Evolutionary conservation across 176 grass and related monocot genomes (phyloP).

Genomic region (Musa schizocarpa): DNA sequence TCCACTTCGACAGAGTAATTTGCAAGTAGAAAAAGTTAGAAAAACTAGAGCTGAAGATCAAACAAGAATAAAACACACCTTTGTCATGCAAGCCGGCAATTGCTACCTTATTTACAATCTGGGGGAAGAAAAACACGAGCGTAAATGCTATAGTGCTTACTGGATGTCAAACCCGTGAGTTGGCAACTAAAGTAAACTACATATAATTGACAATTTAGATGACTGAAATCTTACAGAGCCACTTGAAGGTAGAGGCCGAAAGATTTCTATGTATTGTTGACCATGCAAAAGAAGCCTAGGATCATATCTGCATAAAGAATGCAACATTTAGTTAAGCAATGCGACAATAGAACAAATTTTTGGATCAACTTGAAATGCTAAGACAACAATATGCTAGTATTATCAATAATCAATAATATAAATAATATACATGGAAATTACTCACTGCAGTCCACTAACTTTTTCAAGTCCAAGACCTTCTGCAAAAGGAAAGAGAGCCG

Average conservation of each 20-base stretch:
- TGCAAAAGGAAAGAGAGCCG: constrained; percentile 56
- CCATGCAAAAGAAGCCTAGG: constrained; percentile 71
- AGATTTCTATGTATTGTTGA: constrained; percentile 97
- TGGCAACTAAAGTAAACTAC: too few relatives aligned
- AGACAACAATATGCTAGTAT: neutral
- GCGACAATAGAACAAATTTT: too few relatives aligned
- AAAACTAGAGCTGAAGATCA: neutral
- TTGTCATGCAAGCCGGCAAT: constrained; percentile 88
- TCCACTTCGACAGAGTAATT: neutral
- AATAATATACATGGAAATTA: neutral
- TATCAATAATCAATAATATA: neutral
- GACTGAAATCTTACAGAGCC: constrained; percentile 41
- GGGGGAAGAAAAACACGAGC: constrained; percentile 28
- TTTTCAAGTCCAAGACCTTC: constrained; percentile 53
- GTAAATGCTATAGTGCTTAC: neutral
- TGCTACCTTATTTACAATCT: constrained; percentile 70
- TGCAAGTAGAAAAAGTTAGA: neutral
- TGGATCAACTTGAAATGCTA: neutral
- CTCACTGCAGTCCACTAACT: constrained; percentile 81
- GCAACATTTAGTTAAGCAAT: neutral
- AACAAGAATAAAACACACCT: constrained; percentile 30
- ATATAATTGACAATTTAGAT: constrained; percentile 6
- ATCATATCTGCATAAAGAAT: constrained; percentile 51
- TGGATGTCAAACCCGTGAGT: neutral
- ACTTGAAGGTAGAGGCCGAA: constrained; percentile 53